Conservation (phyloP, 352 stramenopile species). For the Globisporangium mamillatum region DNA sequence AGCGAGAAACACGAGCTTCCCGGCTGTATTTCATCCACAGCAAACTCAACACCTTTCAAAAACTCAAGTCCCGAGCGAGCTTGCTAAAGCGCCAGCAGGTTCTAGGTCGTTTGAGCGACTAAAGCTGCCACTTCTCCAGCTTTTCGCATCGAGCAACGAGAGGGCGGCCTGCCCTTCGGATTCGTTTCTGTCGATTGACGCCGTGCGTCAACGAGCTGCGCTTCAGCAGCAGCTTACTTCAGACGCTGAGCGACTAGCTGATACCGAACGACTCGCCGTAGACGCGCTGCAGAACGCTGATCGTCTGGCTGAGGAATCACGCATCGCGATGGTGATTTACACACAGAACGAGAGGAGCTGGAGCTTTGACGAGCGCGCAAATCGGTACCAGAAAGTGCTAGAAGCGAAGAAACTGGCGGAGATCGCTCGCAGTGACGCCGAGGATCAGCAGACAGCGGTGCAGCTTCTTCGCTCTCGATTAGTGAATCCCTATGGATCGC, state of each 20-base stretch:
- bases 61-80: neutral
- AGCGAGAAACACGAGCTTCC: conserved; percentile 7
- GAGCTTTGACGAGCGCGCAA: conserved; percentile 60
- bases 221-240: conserved; percentile 29
- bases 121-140: conserved; percentile 35
- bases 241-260: conserved; percentile 26
- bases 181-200: conserved; percentile 33
- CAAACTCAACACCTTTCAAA: neutral
- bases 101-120: conserved; percentile 13
- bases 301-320: conserved; percentile 51
- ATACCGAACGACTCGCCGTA: conserved; percentile 30
- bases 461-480: conserved; percentile 32
- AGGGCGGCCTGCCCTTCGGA: conserved; percentile 21
- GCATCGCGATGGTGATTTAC: conserved; percentile 58
- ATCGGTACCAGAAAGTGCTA: conserved; percentile 49
- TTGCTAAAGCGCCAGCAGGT: neutral
- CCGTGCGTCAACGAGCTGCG: conserved; percentile 30
- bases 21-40: neutral
- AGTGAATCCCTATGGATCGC: conserved; percentile 37
- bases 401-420: conserved; percentile 53
- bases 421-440: conserved; percentile 32
- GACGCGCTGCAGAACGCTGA: conserved; percentile 39
- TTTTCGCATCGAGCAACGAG: conserved; percentile 20
- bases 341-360: conserved; percentile 54
- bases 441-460: conserved; percentile 30